Percentiles rank a stretch among this genome's conserved stretches.
Evolutionary conservation across 2,329 filamentous ascomycete genomes (phyloP).

Genomic region (Phaeoacremonium minimum): DNA sequence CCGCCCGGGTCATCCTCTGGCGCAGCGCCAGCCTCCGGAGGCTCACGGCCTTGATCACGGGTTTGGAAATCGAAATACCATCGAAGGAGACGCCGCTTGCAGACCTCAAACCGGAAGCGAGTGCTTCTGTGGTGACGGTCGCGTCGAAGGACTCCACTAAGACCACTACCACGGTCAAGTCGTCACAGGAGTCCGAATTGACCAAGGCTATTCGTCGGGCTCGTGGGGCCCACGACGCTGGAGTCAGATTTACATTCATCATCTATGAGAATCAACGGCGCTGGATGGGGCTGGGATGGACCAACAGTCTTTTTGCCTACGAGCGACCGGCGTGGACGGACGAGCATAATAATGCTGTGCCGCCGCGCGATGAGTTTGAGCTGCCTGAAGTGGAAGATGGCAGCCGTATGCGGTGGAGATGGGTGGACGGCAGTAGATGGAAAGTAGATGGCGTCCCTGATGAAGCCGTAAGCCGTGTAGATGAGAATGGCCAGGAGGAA

Average conservation of each 20-base stretch:
- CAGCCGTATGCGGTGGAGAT: conserved; percentile 58
- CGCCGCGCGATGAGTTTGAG: conserved; percentile 66
- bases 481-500: conserved; percentile 24
- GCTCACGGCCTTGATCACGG: conserved; percentile 70
- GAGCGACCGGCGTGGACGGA: conserved; percentile 92
- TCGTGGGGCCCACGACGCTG: conserved; percentile 56
- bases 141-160: conserved; percentile 35
- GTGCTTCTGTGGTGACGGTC: conserved; percentile 27
- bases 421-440: conserved; percentile 86
- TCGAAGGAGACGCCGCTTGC: conserved; percentile 13
- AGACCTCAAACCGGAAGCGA: too few relatives aligned
- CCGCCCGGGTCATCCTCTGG: conserved; percentile 86
- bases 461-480: conserved; percentile 29
- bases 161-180: conserved; percentile 17
- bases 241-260: conserved; percentile 93
- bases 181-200: conserved; percentile 39
- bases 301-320: conserved; percentile 82
- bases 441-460: conserved; percentile 71
- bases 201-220: conserved; percentile 36
- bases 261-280: conserved; percentile 94
- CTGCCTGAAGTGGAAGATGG: conserved; percentile 58
- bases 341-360: conserved; percentile 81
- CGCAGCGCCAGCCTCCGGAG: conserved; percentile 72
- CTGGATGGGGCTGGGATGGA: conserved; percentile 96
- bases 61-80: conserved; percentile 64